These are phyloP conservation scores for Cercospora beticola DNA, from an alignment of 2,329 filamentous ascomycete genomes.

Conservation along the genomic window DNA sequence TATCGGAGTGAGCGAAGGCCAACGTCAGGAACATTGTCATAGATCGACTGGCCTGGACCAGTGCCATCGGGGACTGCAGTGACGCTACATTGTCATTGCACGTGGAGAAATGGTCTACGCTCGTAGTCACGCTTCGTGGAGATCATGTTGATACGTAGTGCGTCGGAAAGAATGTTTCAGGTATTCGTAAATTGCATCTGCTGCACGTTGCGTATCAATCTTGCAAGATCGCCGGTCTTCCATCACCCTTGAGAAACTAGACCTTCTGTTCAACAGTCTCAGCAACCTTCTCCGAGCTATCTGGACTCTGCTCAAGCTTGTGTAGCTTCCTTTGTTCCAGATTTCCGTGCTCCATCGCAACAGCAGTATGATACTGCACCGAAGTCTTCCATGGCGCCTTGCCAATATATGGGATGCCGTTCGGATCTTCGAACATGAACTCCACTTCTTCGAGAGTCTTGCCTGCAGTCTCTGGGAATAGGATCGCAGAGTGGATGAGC, in stretches of 20 bases:
- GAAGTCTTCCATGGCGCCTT: constrained; percentile 57
- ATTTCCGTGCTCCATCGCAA: constrained; percentile 17
- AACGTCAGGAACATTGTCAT: neutral
- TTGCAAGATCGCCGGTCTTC: neutral
- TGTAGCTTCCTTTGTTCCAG: constrained; percentile 9
- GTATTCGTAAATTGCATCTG: too few relatives aligned
- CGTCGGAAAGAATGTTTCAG: too few relatives aligned
- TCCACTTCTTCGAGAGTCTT: constrained; percentile 77
- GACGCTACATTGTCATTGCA: too few relatives aligned
- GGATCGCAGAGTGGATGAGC: constrained; percentile 60
- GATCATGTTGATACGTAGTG: too few relatives aligned
- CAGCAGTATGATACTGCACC: neutral
- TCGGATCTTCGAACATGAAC: constrained; percentile 60
- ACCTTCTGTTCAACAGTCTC: neutral
- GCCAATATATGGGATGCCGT: constrained; percentile 45
- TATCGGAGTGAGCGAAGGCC: neutral
- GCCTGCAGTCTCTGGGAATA: constrained; percentile 68
- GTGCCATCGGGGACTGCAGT: neutral
- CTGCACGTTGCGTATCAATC: neutral
- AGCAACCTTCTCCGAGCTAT: neutral
- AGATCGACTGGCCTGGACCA: neutral
- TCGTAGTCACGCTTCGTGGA: too few relatives aligned
- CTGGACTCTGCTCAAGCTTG: neutral
- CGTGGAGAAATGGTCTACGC: too few relatives aligned
- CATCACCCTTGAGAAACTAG: neutral